Evolutionary conservation across 1,139 yeast species (phyloP), one percentile per base, ranked within the genome.

Genomic region (Lodderomyces parapsilosis): DNA sequence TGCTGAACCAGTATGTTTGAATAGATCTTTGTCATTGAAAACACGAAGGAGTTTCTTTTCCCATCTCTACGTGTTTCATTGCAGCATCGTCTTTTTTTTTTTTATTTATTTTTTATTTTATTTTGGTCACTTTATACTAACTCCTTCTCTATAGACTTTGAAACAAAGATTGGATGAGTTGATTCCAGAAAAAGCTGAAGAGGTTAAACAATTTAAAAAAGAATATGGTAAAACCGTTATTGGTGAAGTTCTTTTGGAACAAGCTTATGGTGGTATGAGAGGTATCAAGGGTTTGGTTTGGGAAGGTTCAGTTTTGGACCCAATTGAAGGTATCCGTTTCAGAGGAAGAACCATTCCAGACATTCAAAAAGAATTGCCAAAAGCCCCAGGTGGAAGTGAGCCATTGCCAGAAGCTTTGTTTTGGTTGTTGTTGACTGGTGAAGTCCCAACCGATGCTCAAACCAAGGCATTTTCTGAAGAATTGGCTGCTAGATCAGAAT

Each of bases 191-290:
- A 88, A 87, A 77, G 87, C 86, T 54, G 97, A 89, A 66, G 87
- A 89, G 74, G 85, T 91, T 68, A 90, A 89, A 76, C 82, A 83
- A 60, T 83, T 91, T 65, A 88, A 91, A 71, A 78, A 86, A 67
- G 93, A 88, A 60, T 78, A 90, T 66, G 97, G 97, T 62, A 79
- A 83, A 67, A 84, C 94, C 60, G 93, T 80, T 49, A 89, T 94
- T 60, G 98, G 96, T 58, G 96, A 93, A 74, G 95, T 91, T 55
- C 76, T 83, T 54, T 80, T 93, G 56, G 96, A 89, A 72, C 98
- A 93, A 76, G 96, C 96, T 43, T 93, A 93, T 74, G 99, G 98
- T 79, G 99, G 99, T 81, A 89, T 88, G 96, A 85, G 97, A 75
- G 97, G 97, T 70, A 87, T 91, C 75, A 88, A 88, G 74, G 96